Evolutionary conservation across 2,329 filamentous ascomycete species (phyloP).

Genomic region (Ceratocystis huliohia): DNA sequence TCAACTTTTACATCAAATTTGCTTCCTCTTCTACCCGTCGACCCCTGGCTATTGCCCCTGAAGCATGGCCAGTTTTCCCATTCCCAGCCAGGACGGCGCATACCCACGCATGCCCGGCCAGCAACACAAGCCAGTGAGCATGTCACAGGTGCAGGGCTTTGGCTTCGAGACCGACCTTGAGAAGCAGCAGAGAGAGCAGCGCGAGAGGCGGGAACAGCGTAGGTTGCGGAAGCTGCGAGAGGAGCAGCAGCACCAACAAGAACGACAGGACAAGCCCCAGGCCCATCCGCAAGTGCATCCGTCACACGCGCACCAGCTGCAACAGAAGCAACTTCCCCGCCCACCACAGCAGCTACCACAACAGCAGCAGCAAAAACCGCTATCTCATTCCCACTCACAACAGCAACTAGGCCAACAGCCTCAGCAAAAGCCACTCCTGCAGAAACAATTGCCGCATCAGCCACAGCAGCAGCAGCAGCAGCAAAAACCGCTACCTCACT

Average conservation of each 20-base stretch:
- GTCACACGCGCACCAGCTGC: not conserved
- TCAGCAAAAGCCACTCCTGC: not conserved
- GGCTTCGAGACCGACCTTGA: conserved; percentile 14
- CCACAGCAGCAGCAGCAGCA: conserved; percentile 8
- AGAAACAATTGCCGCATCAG: not conserved
- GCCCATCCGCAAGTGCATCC: not conserved
- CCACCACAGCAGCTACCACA: conserved; percentile 11
- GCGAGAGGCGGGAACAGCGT: conserved; percentile 4
- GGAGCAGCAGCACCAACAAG: conserved; percentile 1
- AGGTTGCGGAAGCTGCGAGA: conserved; percentile 7
- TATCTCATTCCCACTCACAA: not conserved
- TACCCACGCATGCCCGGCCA: conserved; percentile 18
- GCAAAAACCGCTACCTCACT: not conserved
- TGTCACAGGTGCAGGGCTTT: conserved; percentile 13
- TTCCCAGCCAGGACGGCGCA: conserved; percentile 15
- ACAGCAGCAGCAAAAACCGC: not conserved
- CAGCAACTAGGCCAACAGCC: conserved; percentile 7
- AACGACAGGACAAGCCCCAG: conserved; percentile 1
- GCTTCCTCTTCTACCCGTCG: no score
- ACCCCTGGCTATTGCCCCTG: not conserved
- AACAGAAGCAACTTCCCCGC: conserved; percentile 4
- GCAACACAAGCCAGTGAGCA: not conserved
- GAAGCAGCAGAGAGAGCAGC: conserved; percentile 11
- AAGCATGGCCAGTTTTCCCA: conserved; percentile 9
- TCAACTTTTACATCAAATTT: not conserved